Evolutionary conservation across 371 early-diverging fungal genomes (phyloP).

Genomic region (Mortierella sp.): DNA sequence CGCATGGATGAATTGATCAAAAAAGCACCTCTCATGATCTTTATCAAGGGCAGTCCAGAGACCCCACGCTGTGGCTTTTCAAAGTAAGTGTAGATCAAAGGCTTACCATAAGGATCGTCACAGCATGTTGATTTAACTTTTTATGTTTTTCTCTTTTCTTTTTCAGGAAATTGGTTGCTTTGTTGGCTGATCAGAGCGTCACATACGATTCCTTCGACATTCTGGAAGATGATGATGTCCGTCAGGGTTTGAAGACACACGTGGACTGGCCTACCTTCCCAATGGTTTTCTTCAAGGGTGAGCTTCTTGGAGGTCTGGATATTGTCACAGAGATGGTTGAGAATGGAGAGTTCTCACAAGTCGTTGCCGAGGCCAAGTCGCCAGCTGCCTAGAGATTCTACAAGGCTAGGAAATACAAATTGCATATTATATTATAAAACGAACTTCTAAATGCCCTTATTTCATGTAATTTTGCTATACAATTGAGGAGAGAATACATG

Average conservation of each 20-base stretch:
- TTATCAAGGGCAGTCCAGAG: constrained; percentile 95
- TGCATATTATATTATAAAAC: too few relatives aligned
- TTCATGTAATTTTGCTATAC: too few relatives aligned
- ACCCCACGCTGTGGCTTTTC: constrained; percentile 92
- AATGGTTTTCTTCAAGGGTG: constrained; percentile 90
- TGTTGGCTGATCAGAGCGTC: constrained; percentile 78
- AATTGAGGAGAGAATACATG: too few relatives aligned
- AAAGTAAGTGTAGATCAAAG: constrained; percentile 55
- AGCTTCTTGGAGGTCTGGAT: constrained; percentile 96
- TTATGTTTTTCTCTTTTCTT: constrained; percentile 1
- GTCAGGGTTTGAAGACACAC: constrained; percentile 74
- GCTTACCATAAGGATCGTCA: not conserved
- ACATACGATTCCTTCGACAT: constrained; percentile 89
- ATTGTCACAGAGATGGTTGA: constrained; percentile 90
- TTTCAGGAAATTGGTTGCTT: constrained; percentile 66
- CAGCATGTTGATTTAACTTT: constrained; percentile 4
- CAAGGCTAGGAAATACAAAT: not conserved
- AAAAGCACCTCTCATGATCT: constrained; percentile 84
- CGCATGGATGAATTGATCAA: constrained; percentile 77
- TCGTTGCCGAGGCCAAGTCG: constrained; percentile 38
- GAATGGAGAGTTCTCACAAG: constrained; percentile 52
- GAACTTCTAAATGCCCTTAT: too few relatives aligned
- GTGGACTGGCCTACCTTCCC: constrained; percentile 73
- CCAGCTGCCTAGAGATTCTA: constrained; percentile 18
- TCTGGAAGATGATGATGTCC: constrained; percentile 88